Conservation (phyloP, 1,284 basidiomycete genomes). For the Austroboletus rostrupii region DNA sequence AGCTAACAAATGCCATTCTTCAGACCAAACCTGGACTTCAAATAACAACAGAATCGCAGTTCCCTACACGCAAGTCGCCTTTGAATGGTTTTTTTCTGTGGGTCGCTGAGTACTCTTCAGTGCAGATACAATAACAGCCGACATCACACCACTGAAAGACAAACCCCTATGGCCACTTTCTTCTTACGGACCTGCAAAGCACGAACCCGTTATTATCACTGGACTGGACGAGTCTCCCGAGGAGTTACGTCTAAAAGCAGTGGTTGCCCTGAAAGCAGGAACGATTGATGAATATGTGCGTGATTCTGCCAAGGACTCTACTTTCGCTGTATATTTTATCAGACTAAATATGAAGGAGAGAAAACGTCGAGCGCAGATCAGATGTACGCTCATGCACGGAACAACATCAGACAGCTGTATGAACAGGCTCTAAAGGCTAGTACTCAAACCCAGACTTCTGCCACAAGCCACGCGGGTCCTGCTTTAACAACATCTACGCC, state of each 20-base stretch:
- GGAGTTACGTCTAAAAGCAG: constrained; percentile 73
- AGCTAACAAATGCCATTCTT: constrained; percentile 5
- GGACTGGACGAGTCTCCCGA: constrained; percentile 77
- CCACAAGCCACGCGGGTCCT: constrained; percentile 7
- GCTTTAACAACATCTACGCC: constrained; percentile 26
- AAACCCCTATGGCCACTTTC: constrained; percentile 83
- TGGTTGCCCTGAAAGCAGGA: constrained; percentile 53
- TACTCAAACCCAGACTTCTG: constrained; percentile 10
- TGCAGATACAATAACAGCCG: constrained; percentile 54
- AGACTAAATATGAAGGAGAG: constrained; percentile 56
- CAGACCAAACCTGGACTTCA: constrained; percentile 44
- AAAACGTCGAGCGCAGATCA: constrained; percentile 40
- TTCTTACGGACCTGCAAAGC: constrained; percentile 75
- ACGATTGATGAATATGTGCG: constrained; percentile 62
- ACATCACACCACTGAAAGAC: constrained; percentile 57
- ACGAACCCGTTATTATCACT: constrained; percentile 65
- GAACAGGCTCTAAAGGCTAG: constrained; percentile 46
- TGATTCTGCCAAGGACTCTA: background rate
- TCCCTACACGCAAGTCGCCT: constrained; percentile 42
- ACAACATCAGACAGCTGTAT: constrained; percentile 46
- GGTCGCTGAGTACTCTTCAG: constrained; percentile 34
- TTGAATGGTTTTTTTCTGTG: constrained; percentile 9
- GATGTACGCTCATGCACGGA: constrained; percentile 42
- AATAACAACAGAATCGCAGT: constrained; percentile 21
- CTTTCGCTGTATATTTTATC: constrained; percentile 1